Percentiles rank a stretch among this genome's conserved stretches.
These are phyloP conservation scores for Fraxinus velutina DNA, from an alignment of 305 asterid species.

Conservation along the genomic window DNA sequence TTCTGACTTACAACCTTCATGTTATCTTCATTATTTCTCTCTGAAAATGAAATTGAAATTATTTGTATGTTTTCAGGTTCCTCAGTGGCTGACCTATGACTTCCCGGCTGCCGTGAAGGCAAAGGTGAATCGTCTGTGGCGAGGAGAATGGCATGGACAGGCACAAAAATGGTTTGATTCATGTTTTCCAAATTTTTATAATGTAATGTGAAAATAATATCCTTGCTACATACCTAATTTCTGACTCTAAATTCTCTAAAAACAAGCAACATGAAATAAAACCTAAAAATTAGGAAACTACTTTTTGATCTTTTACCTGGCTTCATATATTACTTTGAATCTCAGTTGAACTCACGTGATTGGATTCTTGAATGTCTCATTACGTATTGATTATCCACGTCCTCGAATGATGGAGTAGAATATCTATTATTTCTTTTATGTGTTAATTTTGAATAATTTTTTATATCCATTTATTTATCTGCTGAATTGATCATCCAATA, in stretches of 20 bases:
- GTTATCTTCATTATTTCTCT: background rate
- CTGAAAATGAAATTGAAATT: background rate
- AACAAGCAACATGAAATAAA: background rate
- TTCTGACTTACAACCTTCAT: background rate
- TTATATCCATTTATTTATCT: no score
- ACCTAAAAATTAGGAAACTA: background rate
- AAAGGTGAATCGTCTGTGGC: constrained; percentile 91
- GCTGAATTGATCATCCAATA: no score
- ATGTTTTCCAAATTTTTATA: background rate
- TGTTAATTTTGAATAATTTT: no score
- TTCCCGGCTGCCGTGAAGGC: constrained; percentile 93
- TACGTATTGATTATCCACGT: no score
- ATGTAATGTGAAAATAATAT: background rate
- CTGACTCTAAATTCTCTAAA: background rate
- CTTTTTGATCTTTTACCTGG: background rate
- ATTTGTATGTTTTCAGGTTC: constrained; percentile 49
- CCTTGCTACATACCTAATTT: background rate
- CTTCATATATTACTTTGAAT: background rate
- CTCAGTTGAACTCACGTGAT: background rate
- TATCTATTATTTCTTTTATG: no score
- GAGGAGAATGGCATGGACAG: constrained; percentile 99
- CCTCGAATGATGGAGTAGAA: no score
- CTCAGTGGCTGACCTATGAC: constrained; percentile 84
- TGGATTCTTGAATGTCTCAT: no score
- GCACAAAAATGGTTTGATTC: constrained; percentile 83